Conservation (phyloP, 805 yeast species). For the Candida nonsorbophila region DNA sequence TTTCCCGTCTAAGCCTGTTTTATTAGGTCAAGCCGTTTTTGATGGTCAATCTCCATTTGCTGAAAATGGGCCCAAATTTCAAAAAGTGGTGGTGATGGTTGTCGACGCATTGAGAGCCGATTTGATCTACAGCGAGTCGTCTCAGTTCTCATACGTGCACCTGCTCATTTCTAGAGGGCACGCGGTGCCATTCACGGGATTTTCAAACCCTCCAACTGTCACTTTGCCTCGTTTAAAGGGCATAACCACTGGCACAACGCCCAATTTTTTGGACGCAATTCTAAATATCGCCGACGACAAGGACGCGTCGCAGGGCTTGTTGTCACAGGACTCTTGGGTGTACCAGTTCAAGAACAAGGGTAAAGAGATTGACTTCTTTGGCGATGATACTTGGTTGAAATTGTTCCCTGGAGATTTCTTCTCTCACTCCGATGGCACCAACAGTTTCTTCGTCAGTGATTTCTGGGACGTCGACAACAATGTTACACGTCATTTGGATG, state of each 20-base stretch:
- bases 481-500: slow-evolving; percentile 80
- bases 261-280: slow-evolving; percentile 90
- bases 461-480: slow-evolving; percentile 90
- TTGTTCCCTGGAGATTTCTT: slow-evolving; percentile 56
- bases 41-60: slow-evolving; percentile 19
- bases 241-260: slow-evolving; percentile 90
- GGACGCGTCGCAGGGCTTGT: slow-evolving; percentile 58
- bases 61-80: slow-evolving; percentile 45
- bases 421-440: slow-evolving; percentile 72
- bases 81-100: slow-evolving; percentile 72
- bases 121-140: slow-evolving; percentile 62
- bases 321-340: slow-evolving; percentile 83
- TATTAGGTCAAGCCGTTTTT: slow-evolving; percentile 50
- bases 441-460: slow-evolving; percentile 91
- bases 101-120: slow-evolving; percentile 93
- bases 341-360: slow-evolving; percentile 48
- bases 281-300: slow-evolving; percentile 91
- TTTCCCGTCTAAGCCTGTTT: slow-evolving; percentile 81
- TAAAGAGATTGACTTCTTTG: slow-evolving; percentile 71
- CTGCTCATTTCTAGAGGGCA: slow-evolving; percentile 54
- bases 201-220: slow-evolving; percentile 93
- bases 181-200: slow-evolving; percentile 88
- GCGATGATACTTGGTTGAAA: slow-evolving; percentile 97
- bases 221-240: slow-evolving; percentile 93
- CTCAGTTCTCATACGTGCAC: slow-evolving; percentile 68